Evolutionary conservation across 257 asterid genomes (phyloP).

Genomic region (Eucommia ulmoides): DNA sequence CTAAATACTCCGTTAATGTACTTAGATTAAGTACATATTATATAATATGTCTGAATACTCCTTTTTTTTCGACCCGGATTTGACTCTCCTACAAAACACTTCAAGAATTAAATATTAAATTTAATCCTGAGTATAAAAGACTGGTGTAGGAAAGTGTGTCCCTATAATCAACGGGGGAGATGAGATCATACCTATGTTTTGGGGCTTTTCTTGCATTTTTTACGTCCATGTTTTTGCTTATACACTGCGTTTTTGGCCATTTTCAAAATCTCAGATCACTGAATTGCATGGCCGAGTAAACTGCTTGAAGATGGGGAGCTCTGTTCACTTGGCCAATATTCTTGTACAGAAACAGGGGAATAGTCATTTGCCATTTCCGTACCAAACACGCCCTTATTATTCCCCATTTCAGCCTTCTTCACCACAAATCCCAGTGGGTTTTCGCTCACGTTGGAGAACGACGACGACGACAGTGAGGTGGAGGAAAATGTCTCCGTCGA

Average conservation of each 20-base stretch:
- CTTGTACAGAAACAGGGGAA: constrained; percentile 37
- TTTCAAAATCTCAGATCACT: too few relatives aligned
- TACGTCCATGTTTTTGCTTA: too few relatives aligned
- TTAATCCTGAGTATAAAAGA: neutral
- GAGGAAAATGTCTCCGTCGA: neutral
- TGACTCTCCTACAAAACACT: too few relatives aligned
- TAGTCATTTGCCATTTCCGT: constrained; percentile 19
- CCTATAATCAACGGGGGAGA: neutral
- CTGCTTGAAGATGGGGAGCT: constrained; percentile 63
- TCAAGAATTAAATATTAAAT: too few relatives aligned
- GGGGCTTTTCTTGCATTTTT: neutral
- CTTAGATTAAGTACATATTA: too few relatives aligned
- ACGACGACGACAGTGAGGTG: neutral
- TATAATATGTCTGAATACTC: too few relatives aligned
- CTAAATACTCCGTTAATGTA: too few relatives aligned
- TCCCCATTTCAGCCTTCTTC: constrained; percentile 9
- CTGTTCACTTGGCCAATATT: constrained; percentile 48
- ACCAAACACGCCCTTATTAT: constrained; percentile 6
- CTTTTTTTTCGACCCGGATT: too few relatives aligned
- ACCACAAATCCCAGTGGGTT: neutral
- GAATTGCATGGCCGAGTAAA: constrained; percentile 28
- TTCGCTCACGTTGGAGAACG: neutral
- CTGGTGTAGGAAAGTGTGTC: neutral
- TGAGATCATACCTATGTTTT: neutral
- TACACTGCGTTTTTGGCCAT: too few relatives aligned